These are phyloP conservation scores for Diaporthe vaccinii DNA, from an alignment of 2,329 filamentous ascomycete genomes.

Conservation along the genomic window DNA sequence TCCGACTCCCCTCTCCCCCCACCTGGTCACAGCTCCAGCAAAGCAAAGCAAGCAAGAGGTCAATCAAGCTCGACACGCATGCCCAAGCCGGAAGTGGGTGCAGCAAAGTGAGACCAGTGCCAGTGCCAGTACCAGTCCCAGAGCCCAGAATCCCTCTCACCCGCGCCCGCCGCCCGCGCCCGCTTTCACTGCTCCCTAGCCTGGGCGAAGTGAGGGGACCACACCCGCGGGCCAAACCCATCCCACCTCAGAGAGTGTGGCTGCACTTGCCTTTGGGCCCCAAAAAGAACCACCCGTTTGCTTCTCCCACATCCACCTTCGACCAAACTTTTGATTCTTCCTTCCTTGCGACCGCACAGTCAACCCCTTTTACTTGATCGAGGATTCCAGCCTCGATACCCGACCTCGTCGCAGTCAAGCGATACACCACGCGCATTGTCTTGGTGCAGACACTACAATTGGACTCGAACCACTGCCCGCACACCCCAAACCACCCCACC, in stretches of 20 bases:
- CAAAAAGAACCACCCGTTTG: conserved; percentile 25
- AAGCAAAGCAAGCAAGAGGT: neutral
- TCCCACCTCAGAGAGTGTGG: conserved; percentile 14
- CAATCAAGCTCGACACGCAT: conserved; percentile 1
- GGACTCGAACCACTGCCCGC: neutral
- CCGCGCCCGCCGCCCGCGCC: conserved; percentile 26
- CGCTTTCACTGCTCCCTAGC: conserved; percentile 17
- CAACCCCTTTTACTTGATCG: neutral
- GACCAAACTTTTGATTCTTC: conserved; percentile 13
- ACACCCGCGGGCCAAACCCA: conserved; percentile 13
- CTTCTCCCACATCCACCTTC: neutral
- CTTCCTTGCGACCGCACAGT: neutral
- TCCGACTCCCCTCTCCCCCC: neutral
- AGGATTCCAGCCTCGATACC: neutral
- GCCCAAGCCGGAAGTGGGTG: conserved; percentile 18
- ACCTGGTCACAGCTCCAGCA: conserved; percentile 18
- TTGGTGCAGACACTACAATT: conserved; percentile 18
- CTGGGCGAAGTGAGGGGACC: conserved; percentile 35
- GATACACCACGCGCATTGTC: neutral
- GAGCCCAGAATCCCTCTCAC: conserved; percentile 1
- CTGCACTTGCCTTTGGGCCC: conserved; percentile 7
- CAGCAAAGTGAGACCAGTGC: neutral
- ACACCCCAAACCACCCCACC: neutral
- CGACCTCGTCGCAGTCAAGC: neutral
- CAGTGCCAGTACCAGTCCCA: neutral